Evolutionary conservation across 345 rosid genomes (phyloP).

Genomic region (Melaleuca alternifolia): DNA sequence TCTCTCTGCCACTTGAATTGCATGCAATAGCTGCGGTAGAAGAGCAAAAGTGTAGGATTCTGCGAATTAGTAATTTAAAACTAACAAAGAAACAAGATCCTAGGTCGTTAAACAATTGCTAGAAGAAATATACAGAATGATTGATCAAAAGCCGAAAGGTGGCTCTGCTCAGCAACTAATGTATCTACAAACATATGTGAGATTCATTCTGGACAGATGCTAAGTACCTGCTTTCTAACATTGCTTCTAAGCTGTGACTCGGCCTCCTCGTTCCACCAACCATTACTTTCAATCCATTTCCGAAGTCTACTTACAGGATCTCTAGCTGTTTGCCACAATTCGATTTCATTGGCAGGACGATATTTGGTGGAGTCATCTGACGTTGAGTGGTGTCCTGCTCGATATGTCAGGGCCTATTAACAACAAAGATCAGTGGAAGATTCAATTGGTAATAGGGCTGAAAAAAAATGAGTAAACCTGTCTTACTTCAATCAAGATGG

Average conservation of each 20-base stretch:
- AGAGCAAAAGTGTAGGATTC: neutral
- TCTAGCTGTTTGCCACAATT: constrained; percentile 50
- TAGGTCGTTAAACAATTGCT: neutral
- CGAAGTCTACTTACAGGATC: constrained; percentile 60
- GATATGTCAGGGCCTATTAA: constrained; percentile 73
- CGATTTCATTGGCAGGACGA: constrained; percentile 62
- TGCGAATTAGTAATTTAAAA: neutral
- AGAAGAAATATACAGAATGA: neutral
- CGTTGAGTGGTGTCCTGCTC: constrained; percentile 87
- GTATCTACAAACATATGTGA: neutral
- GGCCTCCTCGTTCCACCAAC: constrained; percentile 64
- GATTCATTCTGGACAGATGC: neutral
- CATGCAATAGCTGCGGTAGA: constrained; percentile 50
- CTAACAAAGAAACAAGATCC: no score
- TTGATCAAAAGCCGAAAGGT: neutral
- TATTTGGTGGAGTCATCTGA: constrained; percentile 94
- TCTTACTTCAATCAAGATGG: constrained; percentile 73
- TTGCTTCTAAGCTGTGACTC: constrained; percentile 56
- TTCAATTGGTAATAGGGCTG: no score
- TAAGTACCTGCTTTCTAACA: constrained; percentile 49
- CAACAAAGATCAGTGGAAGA: neutral
- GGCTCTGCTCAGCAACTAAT: neutral
- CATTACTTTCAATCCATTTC: constrained; percentile 62
- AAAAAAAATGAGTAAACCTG: neutral
- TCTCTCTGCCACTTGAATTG: constrained; percentile 68